Percentiles rank a stretch among this genome's conserved stretches.
phyloP scores from a whole-genome alignment of 2,329 filamentous ascomycete genomes.

The Blumeriella jaapii region DNA sequence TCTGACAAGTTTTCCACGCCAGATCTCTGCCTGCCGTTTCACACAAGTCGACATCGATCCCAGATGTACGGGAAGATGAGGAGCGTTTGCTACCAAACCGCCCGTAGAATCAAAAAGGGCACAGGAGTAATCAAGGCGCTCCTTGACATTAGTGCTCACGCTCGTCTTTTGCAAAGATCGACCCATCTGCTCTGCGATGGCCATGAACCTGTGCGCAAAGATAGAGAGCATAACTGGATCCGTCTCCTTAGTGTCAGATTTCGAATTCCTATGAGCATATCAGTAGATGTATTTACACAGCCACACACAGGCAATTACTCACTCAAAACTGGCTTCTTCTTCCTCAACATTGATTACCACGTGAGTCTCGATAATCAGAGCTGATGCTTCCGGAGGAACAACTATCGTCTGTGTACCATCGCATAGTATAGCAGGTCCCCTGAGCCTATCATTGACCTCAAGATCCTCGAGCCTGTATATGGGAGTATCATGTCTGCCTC shows the following conservation, averaged over 20 bases:
- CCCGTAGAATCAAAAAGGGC: slow-evolving; percentile 69
- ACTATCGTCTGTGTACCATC: slow-evolving; percentile 89
- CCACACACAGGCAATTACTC: too few species aligned
- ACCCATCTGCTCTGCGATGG: slow-evolving; percentile 78
- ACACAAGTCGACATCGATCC: slow-evolving; percentile 82
- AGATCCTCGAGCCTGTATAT: slow-evolving; percentile 75
- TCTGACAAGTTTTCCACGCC: slow-evolving; percentile 64
- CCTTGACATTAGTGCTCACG: slow-evolving; percentile 71
- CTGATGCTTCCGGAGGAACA: slow-evolving; percentile 66
- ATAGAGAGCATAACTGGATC: slow-evolving; percentile 70
- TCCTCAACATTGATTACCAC: slow-evolving; percentile 77
- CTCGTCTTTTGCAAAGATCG: slow-evolving; percentile 68
- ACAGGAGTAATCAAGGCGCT: slow-evolving; percentile 73
- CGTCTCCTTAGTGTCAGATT: slow-evolving; percentile 36
- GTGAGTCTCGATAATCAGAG: slow-evolving; percentile 72
- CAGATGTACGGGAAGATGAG: slow-evolving; percentile 70
- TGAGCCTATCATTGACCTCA: slow-evolving; percentile 57
- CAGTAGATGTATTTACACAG: too few species aligned
- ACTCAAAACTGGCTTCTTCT: slow-evolving; percentile 35
- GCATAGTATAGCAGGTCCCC: slow-evolving; percentile 75
- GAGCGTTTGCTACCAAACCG: slow-evolving; percentile 67
- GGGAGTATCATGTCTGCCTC: slow-evolving; percentile 63
- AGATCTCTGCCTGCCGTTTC: slow-evolving; percentile 66
- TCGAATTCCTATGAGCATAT: slow-evolving; percentile 8
- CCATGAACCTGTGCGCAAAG: slow-evolving; percentile 76